Conservation (phyloP, 306 rosid species). For the Corylus heterophylla region DNA sequence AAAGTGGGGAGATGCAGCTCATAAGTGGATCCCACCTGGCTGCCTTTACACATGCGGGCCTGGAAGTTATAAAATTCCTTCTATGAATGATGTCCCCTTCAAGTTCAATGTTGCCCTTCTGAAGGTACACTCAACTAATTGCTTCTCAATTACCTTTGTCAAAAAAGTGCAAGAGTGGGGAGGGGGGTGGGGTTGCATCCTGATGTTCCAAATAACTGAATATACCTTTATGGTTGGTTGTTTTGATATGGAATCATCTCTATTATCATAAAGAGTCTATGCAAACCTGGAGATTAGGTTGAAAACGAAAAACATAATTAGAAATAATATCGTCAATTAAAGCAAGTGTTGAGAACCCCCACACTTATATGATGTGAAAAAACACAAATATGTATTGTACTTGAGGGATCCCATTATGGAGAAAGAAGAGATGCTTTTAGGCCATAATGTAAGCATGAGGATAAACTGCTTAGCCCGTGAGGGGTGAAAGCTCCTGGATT, state of each 20-base stretch:
- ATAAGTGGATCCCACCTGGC: slow-evolving; percentile 81
- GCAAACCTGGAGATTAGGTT: not conserved
- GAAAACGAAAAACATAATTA: not conserved
- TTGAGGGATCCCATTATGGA: not conserved
- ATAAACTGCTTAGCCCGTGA: too few relatives aligned
- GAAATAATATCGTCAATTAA: not conserved
- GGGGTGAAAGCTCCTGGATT: too few relatives aligned
- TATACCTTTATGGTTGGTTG: not conserved
- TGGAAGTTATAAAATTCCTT: slow-evolving; percentile 88
- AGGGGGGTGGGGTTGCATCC: not conserved
- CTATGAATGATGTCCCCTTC: slow-evolving; percentile 78
- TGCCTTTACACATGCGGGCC: slow-evolving; percentile 78
- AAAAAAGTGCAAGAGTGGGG: not conserved
- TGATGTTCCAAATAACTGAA: not conserved
- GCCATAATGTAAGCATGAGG: too few relatives aligned
- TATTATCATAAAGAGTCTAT: not conserved
- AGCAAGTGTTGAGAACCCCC: not conserved
- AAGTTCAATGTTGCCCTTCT: slow-evolving; percentile 80
- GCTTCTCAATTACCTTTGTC: not conserved
- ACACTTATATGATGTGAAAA: not conserved
- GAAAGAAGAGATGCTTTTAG: not conserved
- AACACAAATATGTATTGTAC: not conserved
- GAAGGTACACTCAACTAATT: slow-evolving; percentile 53
- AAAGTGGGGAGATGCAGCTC: slow-evolving; percentile 96
- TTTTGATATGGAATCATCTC: not conserved